Evolutionary conservation across 2,329 filamentous ascomycete genomes (phyloP).

Genomic region (Exophiala oligosperma): DNA sequence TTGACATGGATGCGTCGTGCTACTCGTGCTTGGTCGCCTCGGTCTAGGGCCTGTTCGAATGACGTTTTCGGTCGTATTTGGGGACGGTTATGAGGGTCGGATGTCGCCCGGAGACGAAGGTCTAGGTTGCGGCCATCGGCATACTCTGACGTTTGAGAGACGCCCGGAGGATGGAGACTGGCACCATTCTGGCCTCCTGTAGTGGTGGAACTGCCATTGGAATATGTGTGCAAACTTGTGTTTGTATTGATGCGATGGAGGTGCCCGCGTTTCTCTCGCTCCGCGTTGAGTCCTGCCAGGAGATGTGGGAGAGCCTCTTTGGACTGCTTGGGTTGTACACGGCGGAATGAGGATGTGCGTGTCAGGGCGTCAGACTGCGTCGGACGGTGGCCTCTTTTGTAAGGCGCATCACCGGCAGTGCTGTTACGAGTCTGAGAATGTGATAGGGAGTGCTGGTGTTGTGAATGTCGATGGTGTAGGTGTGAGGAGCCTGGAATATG

Average conservation of each 20-base stretch:
- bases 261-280: conserved; percentile 16
- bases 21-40: conserved; percentile 18
- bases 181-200: background rate
- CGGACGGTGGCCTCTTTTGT: conserved; percentile 13
- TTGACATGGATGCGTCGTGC: conserved; percentile 22
- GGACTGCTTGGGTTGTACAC: conserved; percentile 9
- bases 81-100: conserved; percentile 10
- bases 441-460: conserved; percentile 13
- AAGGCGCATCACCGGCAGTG: conserved; percentile 2
- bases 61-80: conserved; percentile 14
- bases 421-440: conserved; percentile 8
- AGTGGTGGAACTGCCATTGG: background rate
- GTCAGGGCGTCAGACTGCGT: conserved; percentile 21
- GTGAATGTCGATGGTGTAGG: conserved; percentile 13
- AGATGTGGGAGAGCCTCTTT: conserved; percentile 18
- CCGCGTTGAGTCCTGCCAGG: conserved; percentile 21
- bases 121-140: conserved; percentile 17
- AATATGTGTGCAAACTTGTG: background rate
- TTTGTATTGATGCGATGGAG: background rate
- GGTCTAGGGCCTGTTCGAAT: conserved; percentile 17
- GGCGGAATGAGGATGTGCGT: background rate
- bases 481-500: conserved; percentile 22
- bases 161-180: background rate
- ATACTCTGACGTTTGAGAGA: conserved; percentile 9
- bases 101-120: conserved; percentile 11